Evolutionary conservation across 2,329 filamentous ascomycete species (phyloP), one percentile per base, ranked within the genome.

Genomic region (Dryadomyces quercus-mongolicae): DNA sequence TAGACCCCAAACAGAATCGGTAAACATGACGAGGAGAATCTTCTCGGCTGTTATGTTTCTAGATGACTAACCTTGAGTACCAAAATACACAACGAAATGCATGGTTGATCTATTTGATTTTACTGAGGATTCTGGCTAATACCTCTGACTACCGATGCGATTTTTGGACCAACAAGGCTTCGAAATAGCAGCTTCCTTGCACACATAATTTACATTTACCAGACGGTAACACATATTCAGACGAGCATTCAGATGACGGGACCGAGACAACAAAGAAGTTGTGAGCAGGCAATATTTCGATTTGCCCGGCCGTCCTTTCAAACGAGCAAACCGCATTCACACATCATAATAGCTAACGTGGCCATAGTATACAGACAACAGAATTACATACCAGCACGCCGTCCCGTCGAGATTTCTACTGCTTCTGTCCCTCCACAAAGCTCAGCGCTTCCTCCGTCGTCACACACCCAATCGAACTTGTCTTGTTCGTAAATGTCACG

Each of bases 401-500:
- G 10, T 20, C 16, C 16, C 45, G 9, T 42, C 18, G 20, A 25
- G n/a, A 38, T 18, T 8, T 42, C 43, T 40, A 60, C 57, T 57
- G 67, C 56, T 71, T 71, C 64, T 95, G 89, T 20, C 90, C 92
- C 67, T 97, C 92, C 13, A 98, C 91, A 67, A 98, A 98, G 64
- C 88, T 85, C 61, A 98, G 74, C 31, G 93, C 93, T 63, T 93
- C 88, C 60, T 95, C 88, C 54, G 84, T 82, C 58, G 81, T 84
- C 51, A 96, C 91, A 52, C 92, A 92, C 70, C 93, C 88, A 64
- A 98, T 95, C 43, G 83, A 88, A 72, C 88, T 95, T 60, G 91
- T 94, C 78, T 97, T 97, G 69, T 91, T 92, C 60, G 82, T 81
- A 70, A 92, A 97, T 52, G 88, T 89, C 52, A 98, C 93, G 57